A percentile compares a stretch with the other conserved stretches of the same genome.
These are phyloP conservation scores for Sporothrix protearum DNA, from an alignment of 2,329 filamentous ascomycete species.

Conservation along the genomic window DNA sequence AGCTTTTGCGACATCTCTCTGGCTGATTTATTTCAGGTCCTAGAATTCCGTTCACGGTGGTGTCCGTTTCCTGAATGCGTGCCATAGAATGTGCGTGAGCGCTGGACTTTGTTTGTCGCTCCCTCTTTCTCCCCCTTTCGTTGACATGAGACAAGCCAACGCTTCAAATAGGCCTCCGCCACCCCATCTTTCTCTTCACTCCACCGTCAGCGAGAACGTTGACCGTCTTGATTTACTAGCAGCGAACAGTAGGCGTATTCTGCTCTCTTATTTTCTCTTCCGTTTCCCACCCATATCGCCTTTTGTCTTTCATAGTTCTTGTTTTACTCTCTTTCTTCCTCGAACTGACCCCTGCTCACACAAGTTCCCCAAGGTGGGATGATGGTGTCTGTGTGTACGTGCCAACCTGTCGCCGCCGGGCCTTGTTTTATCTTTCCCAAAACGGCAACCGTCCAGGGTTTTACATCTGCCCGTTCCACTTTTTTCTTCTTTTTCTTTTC, in stretches of 20 bases:
- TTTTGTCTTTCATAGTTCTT: neutral
- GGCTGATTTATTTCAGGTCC: neutral
- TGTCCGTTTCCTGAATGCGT: neutral
- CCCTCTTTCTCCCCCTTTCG: neutral
- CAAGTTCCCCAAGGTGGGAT: slow-evolving; percentile 14
- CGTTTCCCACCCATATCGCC: neutral
- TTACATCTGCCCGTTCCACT: neutral
- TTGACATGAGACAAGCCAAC: slow-evolving; percentile 17
- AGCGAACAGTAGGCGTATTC: neutral
- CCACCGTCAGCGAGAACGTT: neutral
- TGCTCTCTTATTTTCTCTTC: neutral
- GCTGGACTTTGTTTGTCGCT: neutral
- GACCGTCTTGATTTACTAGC: neutral
- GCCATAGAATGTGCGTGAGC: neutral
- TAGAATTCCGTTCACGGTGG: neutral
- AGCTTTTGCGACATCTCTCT: neutral
- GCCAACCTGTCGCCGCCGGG: slow-evolving; percentile 25
- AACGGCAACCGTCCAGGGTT: slow-evolving; percentile 10
- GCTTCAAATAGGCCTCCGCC: neutral
- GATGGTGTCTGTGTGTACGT: slow-evolving; percentile 29
- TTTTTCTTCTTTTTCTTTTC: slow-evolving; percentile 24
- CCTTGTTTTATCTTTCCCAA: slow-evolving; percentile 31
- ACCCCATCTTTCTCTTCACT: neutral
- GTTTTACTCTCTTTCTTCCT: neutral
- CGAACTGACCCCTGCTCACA: neutral